Conservation (phyloP, 768 basidiomycete species). For the Baorangia bicolor region DNA sequence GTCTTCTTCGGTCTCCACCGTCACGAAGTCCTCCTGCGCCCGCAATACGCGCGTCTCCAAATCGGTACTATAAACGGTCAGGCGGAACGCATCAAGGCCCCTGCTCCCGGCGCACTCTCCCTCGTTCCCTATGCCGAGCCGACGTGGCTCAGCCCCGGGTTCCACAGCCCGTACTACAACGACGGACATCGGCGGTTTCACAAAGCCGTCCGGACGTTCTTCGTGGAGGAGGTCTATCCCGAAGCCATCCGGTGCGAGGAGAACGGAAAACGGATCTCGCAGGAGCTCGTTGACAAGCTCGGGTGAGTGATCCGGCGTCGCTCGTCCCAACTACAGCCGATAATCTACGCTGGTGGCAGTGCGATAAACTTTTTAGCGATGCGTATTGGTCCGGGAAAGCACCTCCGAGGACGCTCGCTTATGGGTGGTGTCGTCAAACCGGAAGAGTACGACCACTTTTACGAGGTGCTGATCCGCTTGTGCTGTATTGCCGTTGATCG, state of each 20-base stretch:
- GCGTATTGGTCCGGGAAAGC: constrained; percentile 78
- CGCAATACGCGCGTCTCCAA: constrained; percentile 69
- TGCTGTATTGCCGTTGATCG: background rate
- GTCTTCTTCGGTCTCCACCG: constrained; percentile 86
- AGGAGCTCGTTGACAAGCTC: constrained; percentile 82
- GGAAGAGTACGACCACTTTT: constrained; percentile 92
- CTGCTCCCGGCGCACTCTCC: constrained; percentile 62
- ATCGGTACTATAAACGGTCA: constrained; percentile 63
- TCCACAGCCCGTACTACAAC: constrained; percentile 74
- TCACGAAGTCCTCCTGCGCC: constrained; percentile 72
- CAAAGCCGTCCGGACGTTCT: constrained; percentile 70
- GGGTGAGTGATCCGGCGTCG: constrained; percentile 47
- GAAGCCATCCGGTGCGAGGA: constrained; percentile 83
- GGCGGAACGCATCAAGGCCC: constrained; percentile 52
- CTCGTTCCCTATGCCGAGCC: constrained; percentile 85
- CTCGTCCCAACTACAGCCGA: background rate
- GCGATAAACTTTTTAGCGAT: constrained; percentile 64
- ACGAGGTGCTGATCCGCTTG: constrained; percentile 55
- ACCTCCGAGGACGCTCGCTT: constrained; percentile 76
- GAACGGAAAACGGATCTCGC: constrained; percentile 81
- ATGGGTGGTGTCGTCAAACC: constrained; percentile 80
- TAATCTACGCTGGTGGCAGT: constrained; percentile 35
- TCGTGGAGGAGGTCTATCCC: constrained; percentile 68
- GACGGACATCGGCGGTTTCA: constrained; percentile 76
- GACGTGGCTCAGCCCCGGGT: constrained; percentile 71